These are phyloP conservation scores for Rhizopogon sp. DNA, from an alignment of 768 basidiomycete genomes.

Conservation along the genomic window DNA sequence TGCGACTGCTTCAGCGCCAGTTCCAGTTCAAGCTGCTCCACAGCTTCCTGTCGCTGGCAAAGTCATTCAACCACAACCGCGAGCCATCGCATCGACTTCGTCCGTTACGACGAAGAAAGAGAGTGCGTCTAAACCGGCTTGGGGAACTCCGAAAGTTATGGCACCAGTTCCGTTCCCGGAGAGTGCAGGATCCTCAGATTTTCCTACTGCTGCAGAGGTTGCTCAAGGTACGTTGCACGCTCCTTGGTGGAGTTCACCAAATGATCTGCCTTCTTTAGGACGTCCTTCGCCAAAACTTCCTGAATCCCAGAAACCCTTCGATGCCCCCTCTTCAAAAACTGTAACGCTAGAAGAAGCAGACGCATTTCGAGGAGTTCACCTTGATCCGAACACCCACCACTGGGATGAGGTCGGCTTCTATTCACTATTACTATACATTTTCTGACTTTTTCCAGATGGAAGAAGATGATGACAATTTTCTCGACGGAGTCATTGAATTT, in stretches of 20 bases:
- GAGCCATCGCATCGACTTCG: conserved; percentile 28
- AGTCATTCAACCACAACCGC: conserved; percentile 62
- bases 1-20: conserved; percentile 24
- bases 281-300: conserved; percentile 15
- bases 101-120: conserved; percentile 31
- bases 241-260: conserved; percentile 2
- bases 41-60: conserved; percentile 57
- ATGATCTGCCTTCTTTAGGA: background rate
- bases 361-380: conserved; percentile 89
- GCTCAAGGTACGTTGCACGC: conserved; percentile 60
- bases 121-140: conserved; percentile 50
- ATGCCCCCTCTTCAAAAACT: conserved; percentile 47
- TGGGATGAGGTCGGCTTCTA: conserved; percentile 87
- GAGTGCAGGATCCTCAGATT: conserved; percentile 55
- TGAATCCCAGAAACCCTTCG: conserved; percentile 45
- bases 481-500: conserved; percentile 90
- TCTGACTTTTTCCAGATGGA: conserved; percentile 54
- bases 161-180: conserved; percentile 33
- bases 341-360: conserved; percentile 79
- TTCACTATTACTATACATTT: conserved; percentile 1
- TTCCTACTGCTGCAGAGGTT: conserved; percentile 96
- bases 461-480: conserved; percentile 89
- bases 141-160: conserved; percentile 57
- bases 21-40: conserved; percentile 30
- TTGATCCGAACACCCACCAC: conserved; percentile 91